Evolutionary conservation across 2,329 filamentous ascomycete genomes (phyloP).

Genomic region (Penicillium sp.): DNA sequence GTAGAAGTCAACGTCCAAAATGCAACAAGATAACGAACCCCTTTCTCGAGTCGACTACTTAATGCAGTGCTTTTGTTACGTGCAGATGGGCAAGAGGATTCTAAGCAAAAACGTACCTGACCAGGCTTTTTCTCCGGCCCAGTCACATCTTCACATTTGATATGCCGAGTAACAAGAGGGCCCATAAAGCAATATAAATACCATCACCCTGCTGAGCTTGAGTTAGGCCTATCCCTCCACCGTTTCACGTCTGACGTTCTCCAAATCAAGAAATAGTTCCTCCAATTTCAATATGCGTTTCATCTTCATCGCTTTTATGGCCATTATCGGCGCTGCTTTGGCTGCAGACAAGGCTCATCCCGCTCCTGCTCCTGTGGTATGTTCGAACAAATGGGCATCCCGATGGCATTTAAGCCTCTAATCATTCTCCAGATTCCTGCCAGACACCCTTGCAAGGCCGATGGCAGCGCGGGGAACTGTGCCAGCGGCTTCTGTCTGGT

Average conservation of each 20-base stretch:
- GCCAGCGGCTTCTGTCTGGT: conserved; percentile 3
- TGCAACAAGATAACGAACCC: not conserved
- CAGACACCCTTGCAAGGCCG: not conserved
- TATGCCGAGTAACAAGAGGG: not conserved
- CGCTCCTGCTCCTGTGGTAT: not conserved
- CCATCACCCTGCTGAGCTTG: too few species aligned
- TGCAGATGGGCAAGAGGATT: not conserved
- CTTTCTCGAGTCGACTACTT: not conserved
- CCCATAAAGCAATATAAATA: not conserved
- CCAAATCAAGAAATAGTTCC: not conserved
- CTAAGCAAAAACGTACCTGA: not conserved
- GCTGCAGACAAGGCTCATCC: not conserved
- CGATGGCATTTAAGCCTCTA: not conserved
- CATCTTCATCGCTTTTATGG: not conserved
- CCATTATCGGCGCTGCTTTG: not conserved
- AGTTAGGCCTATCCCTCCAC: not conserved
- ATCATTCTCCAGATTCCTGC: not conserved
- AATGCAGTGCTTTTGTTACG: not conserved
- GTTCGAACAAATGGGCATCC: too few species aligned
- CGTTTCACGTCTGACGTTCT: not conserved
- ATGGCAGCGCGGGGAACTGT: conserved; percentile 5
- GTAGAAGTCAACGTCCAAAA: not conserved
- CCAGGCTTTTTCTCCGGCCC: not conserved
- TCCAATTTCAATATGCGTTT: not conserved
- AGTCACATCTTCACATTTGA: not conserved